phyloP scores from a whole-genome alignment of 495 filamentous ascomycete species.

The Aspergillus sclerotiicarbonarius region DNA sequence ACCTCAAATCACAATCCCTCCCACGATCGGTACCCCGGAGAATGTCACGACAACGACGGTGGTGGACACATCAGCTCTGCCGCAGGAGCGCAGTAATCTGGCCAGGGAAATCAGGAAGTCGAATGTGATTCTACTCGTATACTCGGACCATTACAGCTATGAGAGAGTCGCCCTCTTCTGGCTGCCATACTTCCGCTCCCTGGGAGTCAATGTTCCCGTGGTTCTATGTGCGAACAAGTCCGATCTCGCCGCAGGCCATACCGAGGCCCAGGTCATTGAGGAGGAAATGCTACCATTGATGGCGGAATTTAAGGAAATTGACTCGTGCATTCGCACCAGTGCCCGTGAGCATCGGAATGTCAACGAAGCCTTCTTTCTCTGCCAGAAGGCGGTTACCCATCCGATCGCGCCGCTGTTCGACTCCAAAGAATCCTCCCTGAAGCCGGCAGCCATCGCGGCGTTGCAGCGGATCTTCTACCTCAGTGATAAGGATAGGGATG shows the following conservation, averaged over 20 bases:
- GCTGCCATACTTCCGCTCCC: constrained; percentile 94
- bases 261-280: constrained; percentile 76
- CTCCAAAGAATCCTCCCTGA: constrained; percentile 85
- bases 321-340: constrained; percentile 93
- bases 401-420: constrained; percentile 96
- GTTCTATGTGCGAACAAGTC: constrained; percentile 97
- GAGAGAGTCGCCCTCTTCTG: constrained; percentile 95
- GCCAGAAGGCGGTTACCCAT: constrained; percentile 97
- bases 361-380: constrained; percentile 95
- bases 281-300: constrained; percentile 99
- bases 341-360: constrained; percentile 93
- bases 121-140: constrained; percentile 96
- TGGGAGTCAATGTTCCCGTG: constrained; percentile 98
- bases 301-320: constrained; percentile 98
- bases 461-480: constrained; percentile 90
- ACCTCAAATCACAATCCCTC: constrained; percentile 89
- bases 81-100: constrained; percentile 83
- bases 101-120: constrained; percentile 93
- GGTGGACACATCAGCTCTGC: constrained; percentile 93
- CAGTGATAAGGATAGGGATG: constrained; percentile 94
- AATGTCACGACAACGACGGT: constrained; percentile 95
- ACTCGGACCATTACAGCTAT: constrained; percentile 98
- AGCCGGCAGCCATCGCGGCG: constrained; percentile 82
- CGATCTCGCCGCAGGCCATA: constrained; percentile 69
- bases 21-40: constrained; percentile 81